phyloP scores from a whole-genome alignment of 805 yeast species.

The Cyberlindnera euphorbiiphila region DNA sequence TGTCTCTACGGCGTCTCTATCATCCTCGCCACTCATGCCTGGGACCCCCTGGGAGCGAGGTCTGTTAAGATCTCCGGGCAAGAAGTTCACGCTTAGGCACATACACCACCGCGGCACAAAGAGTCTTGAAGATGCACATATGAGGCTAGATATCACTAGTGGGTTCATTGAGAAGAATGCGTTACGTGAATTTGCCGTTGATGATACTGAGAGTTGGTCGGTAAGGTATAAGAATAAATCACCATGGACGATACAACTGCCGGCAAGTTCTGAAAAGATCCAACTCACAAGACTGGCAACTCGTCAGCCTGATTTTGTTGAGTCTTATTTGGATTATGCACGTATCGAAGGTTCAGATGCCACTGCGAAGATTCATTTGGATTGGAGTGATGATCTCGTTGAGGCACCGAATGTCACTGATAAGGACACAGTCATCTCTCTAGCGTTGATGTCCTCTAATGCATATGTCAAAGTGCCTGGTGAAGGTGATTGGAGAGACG shows the following conservation, averaged over 20 bases:
- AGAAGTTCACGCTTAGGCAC: conserved; percentile 43
- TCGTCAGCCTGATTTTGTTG: conserved; percentile 59
- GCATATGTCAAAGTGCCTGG: conserved; percentile 81
- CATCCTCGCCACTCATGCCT: conserved; percentile 2
- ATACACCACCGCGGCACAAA: conserved; percentile 61
- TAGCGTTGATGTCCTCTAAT: conserved; percentile 85
- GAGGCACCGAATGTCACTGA: conserved; percentile 74
- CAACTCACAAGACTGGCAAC: conserved; percentile 37
- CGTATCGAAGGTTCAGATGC: conserved; percentile 31
- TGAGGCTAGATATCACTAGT: conserved; percentile 48
- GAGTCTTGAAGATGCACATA: conserved; percentile 37
- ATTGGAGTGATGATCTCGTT: conserved; percentile 59
- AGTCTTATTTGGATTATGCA: conserved; percentile 60
- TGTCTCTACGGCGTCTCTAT: neutral
- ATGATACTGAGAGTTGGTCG: conserved; percentile 15
- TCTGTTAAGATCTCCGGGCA: conserved; percentile 1
- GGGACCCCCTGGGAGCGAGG: neutral
- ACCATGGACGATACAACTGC: conserved; percentile 38
- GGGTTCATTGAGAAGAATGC: conserved; percentile 29
- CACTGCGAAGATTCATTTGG: conserved; percentile 42
- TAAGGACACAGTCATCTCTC: conserved; percentile 61
- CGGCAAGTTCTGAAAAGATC: conserved; percentile 24
- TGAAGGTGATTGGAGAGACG: conserved; percentile 85
- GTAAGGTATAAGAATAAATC: conserved; percentile 29
- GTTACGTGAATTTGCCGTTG: conserved; percentile 7